Conservation (phyloP, 345 rosid genomes). For the Carallia brachiata region DNA sequence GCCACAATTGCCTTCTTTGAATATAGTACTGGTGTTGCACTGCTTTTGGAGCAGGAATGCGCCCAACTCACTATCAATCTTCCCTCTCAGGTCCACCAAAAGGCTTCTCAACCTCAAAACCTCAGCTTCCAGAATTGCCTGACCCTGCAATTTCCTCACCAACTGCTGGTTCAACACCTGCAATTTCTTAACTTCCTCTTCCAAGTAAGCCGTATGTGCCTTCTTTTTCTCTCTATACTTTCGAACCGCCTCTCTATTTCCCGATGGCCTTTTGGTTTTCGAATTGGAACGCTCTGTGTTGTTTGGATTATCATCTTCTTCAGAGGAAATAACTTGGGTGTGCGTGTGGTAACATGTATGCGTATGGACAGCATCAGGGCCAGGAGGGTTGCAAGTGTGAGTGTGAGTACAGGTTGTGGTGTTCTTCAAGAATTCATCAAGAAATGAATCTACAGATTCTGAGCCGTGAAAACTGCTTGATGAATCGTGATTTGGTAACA, state of each 20-base stretch:
- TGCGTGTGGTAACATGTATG: slow-evolving; percentile 80
- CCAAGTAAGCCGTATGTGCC: slow-evolving; percentile 64
- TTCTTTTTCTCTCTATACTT: slow-evolving; percentile 84
- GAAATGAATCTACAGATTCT: slow-evolving; percentile 27
- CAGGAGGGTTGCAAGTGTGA: slow-evolving; percentile 75
- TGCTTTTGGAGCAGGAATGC: slow-evolving; percentile 44
- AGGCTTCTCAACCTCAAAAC: slow-evolving; percentile 45
- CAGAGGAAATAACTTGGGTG: slow-evolving; percentile 44
- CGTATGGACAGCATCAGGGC: slow-evolving; percentile 53
- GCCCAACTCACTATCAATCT: slow-evolving; percentile 52
- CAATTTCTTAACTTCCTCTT: slow-evolving; percentile 68
- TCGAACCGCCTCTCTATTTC: slow-evolving; percentile 75
- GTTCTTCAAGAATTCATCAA: slow-evolving; percentile 41
- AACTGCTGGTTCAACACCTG: slow-evolving; percentile 45
- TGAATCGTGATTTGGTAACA: slow-evolving; percentile 21
- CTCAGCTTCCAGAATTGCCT: slow-evolving; percentile 56
- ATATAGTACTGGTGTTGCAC: slow-evolving; percentile 19
- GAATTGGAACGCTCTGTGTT: slow-evolving; percentile 24
- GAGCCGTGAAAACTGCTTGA: slow-evolving; percentile 31
- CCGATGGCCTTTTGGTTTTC: slow-evolving; percentile 42
- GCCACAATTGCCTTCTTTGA: slow-evolving; percentile 41
- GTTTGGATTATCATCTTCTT: slow-evolving; percentile 37
- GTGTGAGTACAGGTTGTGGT: slow-evolving; percentile 62
- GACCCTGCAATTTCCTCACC: slow-evolving; percentile 47
- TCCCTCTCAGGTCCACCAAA: slow-evolving; percentile 46